Base-by-base conservation (phyloP, 495 filamentous ascomycete genomes). In the Glarea lozoyensis region DNA sequence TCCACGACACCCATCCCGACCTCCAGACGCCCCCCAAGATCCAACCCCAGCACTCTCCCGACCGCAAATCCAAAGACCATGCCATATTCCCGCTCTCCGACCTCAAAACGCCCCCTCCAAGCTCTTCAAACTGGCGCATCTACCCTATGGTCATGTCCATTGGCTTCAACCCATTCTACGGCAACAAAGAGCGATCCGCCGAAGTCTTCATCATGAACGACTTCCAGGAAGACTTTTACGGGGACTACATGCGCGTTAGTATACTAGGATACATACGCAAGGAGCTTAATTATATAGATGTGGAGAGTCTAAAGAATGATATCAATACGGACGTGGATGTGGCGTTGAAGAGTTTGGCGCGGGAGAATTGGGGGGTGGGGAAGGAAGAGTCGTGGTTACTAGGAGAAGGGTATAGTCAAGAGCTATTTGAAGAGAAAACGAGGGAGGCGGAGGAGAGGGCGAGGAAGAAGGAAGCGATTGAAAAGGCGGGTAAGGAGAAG, bases 141-240 rank as follows among this genome's bases (percentile, higher is more conserved):
- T 85, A 81, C 60, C 86, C 86, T 0, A 93, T 94, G 67, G 90
- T 95, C 37, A 80, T 98, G 81, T 84, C 77, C 27, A 90, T 98
- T 38, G 88, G 90, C n/a, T 94, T 84, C 70, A 95, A 95, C 56
- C 88, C 88, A 0, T 93, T 86, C 62, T 95, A 93, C 66, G 88
- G 87, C 59, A 95, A 96, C 61, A 73, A 73, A 17, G 76, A 82
- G 29, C 73, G 86, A 15, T 82, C 75, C 29, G 84, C 90, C 52
- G 92, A 97, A 73, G 89, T 96, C 49, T 90, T 97, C 62, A 73
- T 98, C 43, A 71, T 98, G 65, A 81, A 84, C 64, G 51, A 45
- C 45, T 94, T 80, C 68, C 63, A 23, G 47, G 63, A 57, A 29
- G 86, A 96, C 57, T 98, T 98, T 69, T 98, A 98, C 66, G 81